Evolutionary conservation across 2,329 filamentous ascomycete genomes (phyloP).

Genomic region (Onygenales sp.): DNA sequence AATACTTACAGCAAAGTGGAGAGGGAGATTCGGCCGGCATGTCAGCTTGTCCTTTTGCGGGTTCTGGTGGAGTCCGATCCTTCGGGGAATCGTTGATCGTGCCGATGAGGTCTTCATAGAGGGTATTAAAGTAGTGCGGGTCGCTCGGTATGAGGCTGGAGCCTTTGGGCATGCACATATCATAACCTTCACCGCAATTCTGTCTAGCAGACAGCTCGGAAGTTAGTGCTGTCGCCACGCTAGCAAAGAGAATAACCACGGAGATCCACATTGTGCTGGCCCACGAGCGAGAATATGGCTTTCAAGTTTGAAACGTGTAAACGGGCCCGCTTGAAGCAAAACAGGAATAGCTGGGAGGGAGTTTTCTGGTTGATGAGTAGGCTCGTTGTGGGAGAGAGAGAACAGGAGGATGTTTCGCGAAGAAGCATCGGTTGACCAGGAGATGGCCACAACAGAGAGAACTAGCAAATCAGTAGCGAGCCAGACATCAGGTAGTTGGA

Average conservation of each 20-base stretch:
- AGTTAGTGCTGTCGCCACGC: background rate
- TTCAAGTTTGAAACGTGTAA: background rate
- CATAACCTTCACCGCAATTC: slow-evolving; percentile 18
- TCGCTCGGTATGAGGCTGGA: background rate
- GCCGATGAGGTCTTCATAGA: no score
- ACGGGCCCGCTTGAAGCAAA: background rate
- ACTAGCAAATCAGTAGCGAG: no score
- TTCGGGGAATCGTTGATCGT: background rate
- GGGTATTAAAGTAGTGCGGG: no score
- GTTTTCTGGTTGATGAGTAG: no score
- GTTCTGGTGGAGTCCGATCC: background rate
- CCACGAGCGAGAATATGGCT: no score
- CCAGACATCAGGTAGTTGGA: no score
- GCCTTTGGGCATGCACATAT: slow-evolving; percentile 14
- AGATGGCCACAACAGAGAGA: no score
- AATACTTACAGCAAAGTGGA: slow-evolving; percentile 16
- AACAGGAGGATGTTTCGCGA: no score
- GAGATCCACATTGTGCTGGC: background rate
- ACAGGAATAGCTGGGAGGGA: no score
- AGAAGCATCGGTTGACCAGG: no score
- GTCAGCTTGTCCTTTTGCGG: background rate
- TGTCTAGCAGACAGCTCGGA: background rate
- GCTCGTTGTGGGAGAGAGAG: no score
- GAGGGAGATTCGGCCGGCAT: background rate
- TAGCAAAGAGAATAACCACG: background rate